phyloP scores from a whole-genome alignment of 768 basidiomycete genomes.

The Kwoniella dejecticola region DNA sequence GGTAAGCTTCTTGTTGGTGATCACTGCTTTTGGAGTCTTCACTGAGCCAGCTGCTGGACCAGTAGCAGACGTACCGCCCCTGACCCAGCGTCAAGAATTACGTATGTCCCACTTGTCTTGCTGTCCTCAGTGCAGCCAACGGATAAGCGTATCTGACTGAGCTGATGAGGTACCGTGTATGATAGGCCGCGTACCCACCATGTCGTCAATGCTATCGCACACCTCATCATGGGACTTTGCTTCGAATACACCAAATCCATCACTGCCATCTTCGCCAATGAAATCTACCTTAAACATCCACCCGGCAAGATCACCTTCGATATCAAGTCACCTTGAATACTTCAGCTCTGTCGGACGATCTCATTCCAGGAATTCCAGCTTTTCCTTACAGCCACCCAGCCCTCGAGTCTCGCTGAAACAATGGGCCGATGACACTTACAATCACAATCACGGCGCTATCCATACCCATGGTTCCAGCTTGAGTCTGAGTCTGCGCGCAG shows the following conservation, averaged over 20 bases:
- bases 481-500: conserved; percentile 16
- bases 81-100: conserved; percentile 42
- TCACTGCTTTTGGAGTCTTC: too few species aligned
- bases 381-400: conserved; percentile 22
- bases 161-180: background rate
- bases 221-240: conserved; percentile 38
- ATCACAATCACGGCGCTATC: too few species aligned
- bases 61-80: conserved; percentile 35
- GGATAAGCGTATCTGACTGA: background rate
- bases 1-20: conserved; percentile 25
- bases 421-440: conserved; percentile 26
- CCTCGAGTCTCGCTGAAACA: conserved; percentile 30
- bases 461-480: background rate
- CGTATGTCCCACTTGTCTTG: conserved; percentile 20
- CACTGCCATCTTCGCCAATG: conserved; percentile 25
- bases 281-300: background rate
- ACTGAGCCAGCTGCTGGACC: background rate
- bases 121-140: background rate
- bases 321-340: conserved; percentile 18
- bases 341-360: conserved; percentile 18
- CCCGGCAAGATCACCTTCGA: conserved; percentile 14
- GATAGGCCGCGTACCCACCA: conserved; percentile 34
- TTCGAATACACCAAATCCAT: conserved; percentile 15
- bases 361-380: conserved; percentile 27
- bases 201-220: conserved; percentile 26